A percentile compares a stretch with the other conserved stretches of the same genome.
These are phyloP conservation scores for Cercophora scortea DNA, from an alignment of 495 filamentous ascomycete species.

Conservation along the genomic window DNA sequence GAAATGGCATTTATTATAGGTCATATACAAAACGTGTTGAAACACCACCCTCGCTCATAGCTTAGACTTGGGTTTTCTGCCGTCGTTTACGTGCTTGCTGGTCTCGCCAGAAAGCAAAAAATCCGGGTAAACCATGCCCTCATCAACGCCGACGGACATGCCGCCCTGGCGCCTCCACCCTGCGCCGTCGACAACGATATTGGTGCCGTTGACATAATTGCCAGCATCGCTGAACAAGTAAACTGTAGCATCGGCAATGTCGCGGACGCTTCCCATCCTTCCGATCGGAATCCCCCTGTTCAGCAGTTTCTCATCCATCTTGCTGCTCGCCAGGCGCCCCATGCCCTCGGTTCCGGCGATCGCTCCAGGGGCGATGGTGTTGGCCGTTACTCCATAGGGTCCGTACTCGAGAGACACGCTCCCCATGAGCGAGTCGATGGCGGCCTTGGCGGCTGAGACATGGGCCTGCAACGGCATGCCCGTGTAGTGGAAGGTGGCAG, in stretches of 20 bases:
- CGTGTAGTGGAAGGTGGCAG: conserved; percentile 83
- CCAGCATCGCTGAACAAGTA: conserved; percentile 78
- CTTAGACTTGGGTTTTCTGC: conserved; percentile 32
- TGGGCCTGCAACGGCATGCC: conserved; percentile 78
- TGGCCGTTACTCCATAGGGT: conserved; percentile 79
- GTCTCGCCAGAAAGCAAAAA: conserved; percentile 34
- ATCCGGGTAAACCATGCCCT: conserved; percentile 37
- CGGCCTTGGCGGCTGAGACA: conserved; percentile 84
- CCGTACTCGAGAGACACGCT: conserved; percentile 78
- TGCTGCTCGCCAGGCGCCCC: conserved; percentile 38
- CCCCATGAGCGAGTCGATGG: conserved; percentile 72
- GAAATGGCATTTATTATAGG: no score
- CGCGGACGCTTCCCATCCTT: conserved; percentile 68
- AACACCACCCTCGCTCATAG: conserved; percentile 11
- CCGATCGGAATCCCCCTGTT: conserved; percentile 53
- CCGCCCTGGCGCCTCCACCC: conserved; percentile 53
- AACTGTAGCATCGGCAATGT: conserved; percentile 89
- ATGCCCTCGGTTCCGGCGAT: conserved; percentile 62
- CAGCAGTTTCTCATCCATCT: conserved; percentile 20
- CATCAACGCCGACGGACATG: conserved; percentile 35
- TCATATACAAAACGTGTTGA: no score
- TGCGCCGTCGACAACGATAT: conserved; percentile 72
- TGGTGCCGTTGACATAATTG: conserved; percentile 73
- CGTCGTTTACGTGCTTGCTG: conserved; percentile 33
- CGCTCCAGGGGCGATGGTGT: conserved; percentile 76